Conservation (phyloP, 83 land plant species). For the Picea abies region DNA sequence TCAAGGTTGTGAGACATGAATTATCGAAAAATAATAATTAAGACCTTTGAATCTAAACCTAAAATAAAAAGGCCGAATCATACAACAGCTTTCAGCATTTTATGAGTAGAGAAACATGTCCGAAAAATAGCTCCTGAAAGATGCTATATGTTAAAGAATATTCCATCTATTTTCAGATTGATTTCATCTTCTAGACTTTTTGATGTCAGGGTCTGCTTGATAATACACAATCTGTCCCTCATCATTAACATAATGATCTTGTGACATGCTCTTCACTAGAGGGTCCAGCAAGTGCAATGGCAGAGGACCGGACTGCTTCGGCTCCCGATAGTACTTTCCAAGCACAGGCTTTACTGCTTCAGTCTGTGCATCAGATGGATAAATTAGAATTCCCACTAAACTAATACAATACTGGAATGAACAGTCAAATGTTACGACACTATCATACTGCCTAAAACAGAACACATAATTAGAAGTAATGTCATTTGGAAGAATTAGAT, state of each 20-base stretch:
- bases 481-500: neutral
- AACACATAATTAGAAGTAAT: neutral
- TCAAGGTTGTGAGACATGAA: too few relatives aligned
- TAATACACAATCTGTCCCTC: slow-evolving; percentile 83
- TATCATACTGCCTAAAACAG: neutral
- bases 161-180: too few relatives aligned
- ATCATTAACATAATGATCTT: slow-evolving; percentile 81
- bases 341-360: slow-evolving; percentile 80
- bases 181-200: too few relatives aligned
- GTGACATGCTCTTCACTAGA: slow-evolving; percentile 48
- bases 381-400: slow-evolving; percentile 1
- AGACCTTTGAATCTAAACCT: too few relatives aligned
- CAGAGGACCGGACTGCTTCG: slow-evolving; percentile 69
- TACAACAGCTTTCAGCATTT: too few relatives aligned
- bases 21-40: too few relatives aligned
- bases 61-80: too few relatives aligned
- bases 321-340: slow-evolving; percentile 89
- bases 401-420: neutral
- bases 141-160: too few relatives aligned
- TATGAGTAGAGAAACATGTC: too few relatives aligned
- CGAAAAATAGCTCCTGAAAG: too few relatives aligned
- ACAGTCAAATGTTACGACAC: neutral
- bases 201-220: slow-evolving; percentile 45
- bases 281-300: slow-evolving; percentile 65
- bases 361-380: slow-evolving; percentile 44